Base-by-base conservation (phyloP, 768 basidiomycete genomes). In the Leccinum boreale region DNA sequence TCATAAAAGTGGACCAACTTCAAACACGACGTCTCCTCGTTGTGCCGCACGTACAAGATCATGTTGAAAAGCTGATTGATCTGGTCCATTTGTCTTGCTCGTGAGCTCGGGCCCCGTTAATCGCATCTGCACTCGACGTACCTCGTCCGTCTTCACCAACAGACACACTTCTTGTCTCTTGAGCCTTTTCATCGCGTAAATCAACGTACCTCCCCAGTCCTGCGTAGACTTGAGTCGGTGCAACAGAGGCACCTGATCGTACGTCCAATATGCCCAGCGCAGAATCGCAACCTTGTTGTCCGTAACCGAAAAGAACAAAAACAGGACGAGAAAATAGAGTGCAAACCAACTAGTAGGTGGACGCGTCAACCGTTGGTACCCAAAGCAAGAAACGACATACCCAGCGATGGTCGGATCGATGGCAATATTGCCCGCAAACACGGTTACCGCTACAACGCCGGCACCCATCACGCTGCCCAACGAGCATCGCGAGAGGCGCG, bases 1-100 rank as follows among this genome's bases (percentile, higher is more conserved):
- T 84, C 79, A 56, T 79, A 76, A 63, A 87, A 89, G 63, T 89
- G 86, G 4, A 89, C 77, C 12, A 90, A 79, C 70, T 87, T 87
- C 55, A 90, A 63, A 62, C 81, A 78, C 0, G 85, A 79, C 0
- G 89, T 90, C 62, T 85, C 84, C 68, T 91, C 89, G 62, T 88
- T 90, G 56, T 77, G 74, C 44, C 75, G 72, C 3, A 89, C 85
- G 61, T 90, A 90, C 12, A 84, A 70, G 28, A 89, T 75, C 78
- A 85, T 85, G 52, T 81, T 79, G 58, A 89, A 82, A 4, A 90
- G 62, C 35, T 76, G 74, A 62, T 87, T 83, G 61, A 90, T 87
- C 89, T 91, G 50, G 17, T 21, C 39, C 10, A 28, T 15, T 14
- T 6, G 11, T 29, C 17, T 21, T n/a, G 3, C 8, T 47, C 31